A percentile compares a stretch with the other conserved stretches of the same genome.
Conservation (phyloP, 441 rosid species). For the Viola pubescens region DNA sequence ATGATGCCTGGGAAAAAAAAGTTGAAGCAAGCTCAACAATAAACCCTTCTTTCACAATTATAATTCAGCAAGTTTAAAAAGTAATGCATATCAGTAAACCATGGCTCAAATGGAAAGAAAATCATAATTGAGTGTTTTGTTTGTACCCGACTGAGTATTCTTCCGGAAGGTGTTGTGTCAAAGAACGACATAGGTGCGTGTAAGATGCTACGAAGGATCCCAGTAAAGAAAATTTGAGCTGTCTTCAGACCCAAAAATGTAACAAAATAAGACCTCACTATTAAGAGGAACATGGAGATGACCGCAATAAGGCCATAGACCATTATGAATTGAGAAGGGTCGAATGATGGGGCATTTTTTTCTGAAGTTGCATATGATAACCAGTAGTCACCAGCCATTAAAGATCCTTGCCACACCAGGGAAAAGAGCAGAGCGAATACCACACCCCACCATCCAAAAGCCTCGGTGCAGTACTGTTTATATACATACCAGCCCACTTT, state of each 20-base stretch:
- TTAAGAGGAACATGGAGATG: constrained; percentile 45
- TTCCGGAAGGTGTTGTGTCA: constrained; percentile 94
- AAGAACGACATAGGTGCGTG: constrained; percentile 97
- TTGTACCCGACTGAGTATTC: constrained; percentile 81
- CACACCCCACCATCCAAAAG: constrained; percentile 98
- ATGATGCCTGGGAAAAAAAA: constrained; percentile 60
- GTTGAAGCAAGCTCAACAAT: constrained; percentile 6
- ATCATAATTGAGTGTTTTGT: neutral
- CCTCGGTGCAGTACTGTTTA: constrained; percentile 69
- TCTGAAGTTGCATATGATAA: constrained; percentile 80
- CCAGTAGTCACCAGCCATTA: constrained; percentile 93
- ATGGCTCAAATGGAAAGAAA: neutral
- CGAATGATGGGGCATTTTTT: constrained; percentile 38
- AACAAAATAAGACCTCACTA: constrained; percentile 43
- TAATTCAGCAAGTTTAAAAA: neutral
- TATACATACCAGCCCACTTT: constrained; percentile 63
- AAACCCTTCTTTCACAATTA: neutral
- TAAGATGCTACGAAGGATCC: constrained; percentile 69
- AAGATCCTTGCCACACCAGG: constrained; percentile 65
- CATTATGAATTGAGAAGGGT: constrained; percentile 50
- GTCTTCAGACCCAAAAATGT: constrained; percentile 80
- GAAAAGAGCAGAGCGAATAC: constrained; percentile 49
- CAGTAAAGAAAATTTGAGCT: constrained; percentile 63
- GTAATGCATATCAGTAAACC: neutral
- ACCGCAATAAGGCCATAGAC: constrained; percentile 57